Evolutionary conservation across 495 filamentous ascomycete genomes (phyloP).

Genomic region (Penicillium goetzii): DNA sequence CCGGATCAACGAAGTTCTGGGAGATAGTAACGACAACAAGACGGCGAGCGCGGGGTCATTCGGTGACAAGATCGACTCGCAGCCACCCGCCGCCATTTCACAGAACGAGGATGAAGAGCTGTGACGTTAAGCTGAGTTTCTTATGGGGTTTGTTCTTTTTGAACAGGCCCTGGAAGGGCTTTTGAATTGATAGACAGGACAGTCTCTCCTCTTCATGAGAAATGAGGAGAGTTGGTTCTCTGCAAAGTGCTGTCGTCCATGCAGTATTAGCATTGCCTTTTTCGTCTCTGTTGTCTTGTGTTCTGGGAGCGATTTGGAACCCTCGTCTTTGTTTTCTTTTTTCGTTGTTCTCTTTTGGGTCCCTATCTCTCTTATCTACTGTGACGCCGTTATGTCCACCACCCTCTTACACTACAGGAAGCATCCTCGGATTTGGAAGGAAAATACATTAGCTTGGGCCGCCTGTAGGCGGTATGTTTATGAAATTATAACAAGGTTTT

Average conservation of each 20-base stretch:
- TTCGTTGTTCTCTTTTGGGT: background rate
- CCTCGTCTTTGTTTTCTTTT: background rate
- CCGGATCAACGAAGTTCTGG: constrained; percentile 42
- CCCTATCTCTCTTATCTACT: constrained; percentile 11
- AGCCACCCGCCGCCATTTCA: constrained; percentile 1
- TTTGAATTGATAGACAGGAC: constrained; percentile 16
- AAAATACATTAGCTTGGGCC: constrained; percentile 33
- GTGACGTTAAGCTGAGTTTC: constrained; percentile 24
- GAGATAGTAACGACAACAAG: constrained; percentile 21
- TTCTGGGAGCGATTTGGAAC: background rate
- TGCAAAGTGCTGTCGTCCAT: background rate
- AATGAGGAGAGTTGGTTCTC: background rate
- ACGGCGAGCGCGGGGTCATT: constrained; percentile 17
- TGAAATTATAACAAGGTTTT: constrained; percentile 1
- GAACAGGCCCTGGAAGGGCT: background rate
- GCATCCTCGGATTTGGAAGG: constrained; percentile 21
- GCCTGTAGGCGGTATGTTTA: constrained; percentile 25
- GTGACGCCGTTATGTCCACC: constrained; percentile 33
- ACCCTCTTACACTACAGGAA: constrained; percentile 26
- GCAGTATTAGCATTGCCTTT: constrained; percentile 6
- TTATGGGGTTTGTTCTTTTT: background rate
- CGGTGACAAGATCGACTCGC: constrained; percentile 20
- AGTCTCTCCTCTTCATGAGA: background rate
- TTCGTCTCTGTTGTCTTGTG: background rate
- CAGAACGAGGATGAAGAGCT: constrained; percentile 45